Base-by-base conservation (phyloP, 306 rosid genomes). In the Prinsepia uniflora region DNA sequence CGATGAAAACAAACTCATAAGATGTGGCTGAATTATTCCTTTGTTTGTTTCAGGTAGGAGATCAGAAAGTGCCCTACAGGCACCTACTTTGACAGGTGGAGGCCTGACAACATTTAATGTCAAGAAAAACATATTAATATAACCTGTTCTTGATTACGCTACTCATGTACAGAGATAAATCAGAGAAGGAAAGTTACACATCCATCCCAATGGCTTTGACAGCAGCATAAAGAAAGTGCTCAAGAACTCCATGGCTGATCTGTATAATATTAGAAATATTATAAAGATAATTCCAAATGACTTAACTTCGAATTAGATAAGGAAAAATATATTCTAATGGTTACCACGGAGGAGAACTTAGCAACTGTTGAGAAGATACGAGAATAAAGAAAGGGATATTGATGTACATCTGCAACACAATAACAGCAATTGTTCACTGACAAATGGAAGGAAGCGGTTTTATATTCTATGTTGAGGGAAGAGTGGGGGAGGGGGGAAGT, bases 71-170 rank as follows among this genome's bases (percentile, higher is more conserved):
- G 96, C 94, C 73, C 88, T 81, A 84, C 97, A 93, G 60, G 96
- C 97, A 79, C 98, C 98, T 63, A 90, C 94, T 87, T 87, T 93
- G 63, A 93, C 89, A 30, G 94, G 94, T 36, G 96, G 86, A 7
- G 98, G 92, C 88, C 98, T 93, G 84, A 72, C 47, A 72, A 70
- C 68, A 77, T 62, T 71, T 13, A 72, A 52, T 40, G 17, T 56
- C 20, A 48, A 60, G 34, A 60, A 49, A 6, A 52, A 24, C 36
- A 3, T 30, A 30, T 30, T 30, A 30, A 57, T 40, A 39, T 48
- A 73, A 20, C 34, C 41, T 18, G 7, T 67, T 72, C 55, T 43
- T 65, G 22, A 61, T 76, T 18, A 45, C 36, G 66, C 19, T 47
- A 7, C 30, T 49, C n/a, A 10, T 48, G 39, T 10, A 53, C 19